Evolutionary conservation across 441 rosid genomes (phyloP), one percentile per base, ranked within the genome.

Genomic region (Raphanus hybrid): DNA sequence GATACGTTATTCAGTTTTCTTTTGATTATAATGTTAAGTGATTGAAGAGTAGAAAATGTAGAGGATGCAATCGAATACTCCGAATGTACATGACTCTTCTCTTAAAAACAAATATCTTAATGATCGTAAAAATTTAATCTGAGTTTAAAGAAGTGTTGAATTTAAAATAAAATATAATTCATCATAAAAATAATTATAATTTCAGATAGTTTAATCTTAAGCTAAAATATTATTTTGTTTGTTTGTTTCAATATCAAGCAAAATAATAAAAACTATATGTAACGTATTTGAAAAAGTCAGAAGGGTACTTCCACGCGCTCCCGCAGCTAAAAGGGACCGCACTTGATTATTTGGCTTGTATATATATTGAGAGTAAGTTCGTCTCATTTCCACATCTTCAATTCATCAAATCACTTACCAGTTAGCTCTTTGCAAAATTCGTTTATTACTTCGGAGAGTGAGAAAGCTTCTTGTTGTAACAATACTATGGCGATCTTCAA

Each of bases 251-350:
- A 9, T 14, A 18, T 23, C 5, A 35, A 73, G 16, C 29, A 43
- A 12, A 54, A 52, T 52, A 20, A 43, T 63, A 63, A 3, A 34
- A 14, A 14, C 10, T 6, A 34, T 58, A 20, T 10, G 32, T 10
- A 35, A 6, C 35, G 8, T 9, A 16, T 64, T n/a, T 45, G 80
- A 77, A 71, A 18, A 43, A 54, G 80, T 77, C 80, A 41, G 35
- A 1, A 23, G 15, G 61, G 10, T 55, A 41, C 14, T 27, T 35
- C 45, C 5, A 78, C 77, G 52, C 81, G 77, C 63, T 73, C 39
- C 58, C 15, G 81, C 77, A 60, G 69, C 59, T 48, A 61, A 78
- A 60, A 52, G 59, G 64, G 81, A 78, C 81, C 59, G 18, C 34
- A 37, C 18, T 15, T 54, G 77, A 34, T 60, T 10, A 35, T 34